phyloP scores from a whole-genome alignment of 805 yeast species.

The Naumovozyma dairenensis region DNA sequence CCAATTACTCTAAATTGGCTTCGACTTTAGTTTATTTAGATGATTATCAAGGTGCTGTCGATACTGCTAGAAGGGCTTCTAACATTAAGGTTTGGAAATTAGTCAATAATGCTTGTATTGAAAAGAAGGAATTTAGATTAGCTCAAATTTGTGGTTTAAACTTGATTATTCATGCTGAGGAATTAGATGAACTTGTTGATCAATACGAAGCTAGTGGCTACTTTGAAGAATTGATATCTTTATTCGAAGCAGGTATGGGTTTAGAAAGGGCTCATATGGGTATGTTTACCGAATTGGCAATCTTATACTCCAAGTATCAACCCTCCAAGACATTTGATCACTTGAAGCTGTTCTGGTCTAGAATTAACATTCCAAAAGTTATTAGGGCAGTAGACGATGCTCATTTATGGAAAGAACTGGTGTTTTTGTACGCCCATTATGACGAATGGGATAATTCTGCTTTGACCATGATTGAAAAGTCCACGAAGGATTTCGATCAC shows the following conservation, averaged over 20 bases:
- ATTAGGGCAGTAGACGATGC: constrained; percentile 87
- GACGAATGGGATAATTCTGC: constrained; percentile 99
- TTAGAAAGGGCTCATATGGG: constrained; percentile 99
- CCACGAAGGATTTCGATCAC: constrained; percentile 90
- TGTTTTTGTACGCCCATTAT: constrained; percentile 93
- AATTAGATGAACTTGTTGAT: constrained; percentile 76
- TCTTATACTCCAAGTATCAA: constrained; percentile 79
- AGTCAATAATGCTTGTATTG: constrained; percentile 94
- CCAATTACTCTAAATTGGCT: constrained; percentile 92
- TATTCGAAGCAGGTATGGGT: constrained; percentile 92
- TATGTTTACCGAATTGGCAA: constrained; percentile 94
- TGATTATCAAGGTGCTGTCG: constrained; percentile 95
- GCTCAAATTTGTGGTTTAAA: constrained; percentile 99
- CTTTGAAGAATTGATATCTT: constrained; percentile 80
- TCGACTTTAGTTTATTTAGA: constrained; percentile 88
- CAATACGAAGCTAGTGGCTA: constrained; percentile 86
- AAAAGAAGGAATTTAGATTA: constrained; percentile 84
- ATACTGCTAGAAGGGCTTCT: constrained; percentile 96
- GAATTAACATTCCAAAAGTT: constrained; percentile 95
- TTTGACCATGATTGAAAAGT: constrained; percentile 88
- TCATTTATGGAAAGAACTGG: constrained; percentile 92
- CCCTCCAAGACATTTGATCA: constrained; percentile 93
- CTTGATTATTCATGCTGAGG: constrained; percentile 95
- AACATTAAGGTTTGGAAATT: constrained; percentile 93
- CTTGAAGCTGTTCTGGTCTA: constrained; percentile 94